Base-by-base conservation (phyloP, 1,284 basidiomycete genomes). In the Kalmanozyma brasiliensis region DNA sequence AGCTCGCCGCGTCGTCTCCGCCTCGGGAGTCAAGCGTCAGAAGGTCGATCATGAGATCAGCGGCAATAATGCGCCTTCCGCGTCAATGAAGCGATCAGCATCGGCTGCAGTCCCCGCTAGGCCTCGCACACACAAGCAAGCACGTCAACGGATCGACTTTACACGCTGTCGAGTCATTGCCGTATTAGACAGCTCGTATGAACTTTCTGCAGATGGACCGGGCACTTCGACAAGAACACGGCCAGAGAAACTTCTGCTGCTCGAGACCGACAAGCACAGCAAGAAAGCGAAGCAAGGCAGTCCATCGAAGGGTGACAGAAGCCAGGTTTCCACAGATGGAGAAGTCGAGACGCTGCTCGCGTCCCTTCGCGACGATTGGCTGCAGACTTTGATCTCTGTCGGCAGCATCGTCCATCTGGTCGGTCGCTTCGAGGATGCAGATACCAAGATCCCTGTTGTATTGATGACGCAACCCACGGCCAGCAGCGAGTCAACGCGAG, bases 301-400 rank as follows among this genome's bases (percentile, higher is more conserved):
- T 20, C 34, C 58, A 3, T 20, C 41, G 8, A 43, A 62, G 33
- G 20, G 4, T 9, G 14, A 8, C 13, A 29, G 20, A 16, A 30
- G 41, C 13, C 16, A 14, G 3, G n/a, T 19, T 8, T 2, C 29
- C n/a, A 20, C 35, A 5, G 3, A 44, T 7, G 17, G 41, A 8
- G 8, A 40, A 11, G 8, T 40, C 14, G 59, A 57, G 8, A 49
- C 43, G 2, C 20, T 65, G 23, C 51, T 70, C 22, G 76, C 76
- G 4, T 56, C 66, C 8, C 49, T 79, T 5, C 68, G 77, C 33
- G 77, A 77, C 35, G 75, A 79, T 30, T 79, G 77, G 77, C 35
- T 65, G n/a, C 42, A 56, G 26, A 73, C 59, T 7, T 38, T 55
- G 13, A 66, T 76, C 32, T 30, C 49, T 7, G 43, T 42, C 2